phyloP scores from a whole-genome alignment of 2,329 filamentous ascomycete genomes.

The Apiospora hydei region DNA sequence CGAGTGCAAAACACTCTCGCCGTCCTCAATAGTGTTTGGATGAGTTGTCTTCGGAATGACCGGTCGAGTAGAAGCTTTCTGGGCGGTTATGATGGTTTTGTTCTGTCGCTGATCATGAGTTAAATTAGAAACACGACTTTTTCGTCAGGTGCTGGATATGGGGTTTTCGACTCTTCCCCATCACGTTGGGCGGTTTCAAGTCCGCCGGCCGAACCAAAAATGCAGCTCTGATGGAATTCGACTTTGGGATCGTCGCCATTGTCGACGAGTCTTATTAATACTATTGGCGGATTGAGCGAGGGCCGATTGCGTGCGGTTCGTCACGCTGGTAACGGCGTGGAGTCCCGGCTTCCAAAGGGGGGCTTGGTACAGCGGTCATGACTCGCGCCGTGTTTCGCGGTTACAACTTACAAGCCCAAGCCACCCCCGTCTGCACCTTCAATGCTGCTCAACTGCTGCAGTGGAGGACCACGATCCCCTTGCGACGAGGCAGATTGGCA shows the following conservation, averaged over 20 bases:
- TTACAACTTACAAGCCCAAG: background rate
- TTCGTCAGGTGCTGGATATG: background rate
- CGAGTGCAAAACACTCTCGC: background rate
- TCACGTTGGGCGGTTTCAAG: background rate
- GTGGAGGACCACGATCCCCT: conserved; percentile 1
- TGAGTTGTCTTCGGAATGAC: background rate
- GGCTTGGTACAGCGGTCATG: background rate
- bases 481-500: background rate
- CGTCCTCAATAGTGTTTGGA: background rate
- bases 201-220: background rate
- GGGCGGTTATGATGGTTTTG: background rate
- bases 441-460: background rate
- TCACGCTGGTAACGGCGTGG: background rate
- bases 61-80: background rate
- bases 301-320: background rate
- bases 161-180: background rate
- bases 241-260: background rate
- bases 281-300: background rate
- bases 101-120: background rate
- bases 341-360: background rate
- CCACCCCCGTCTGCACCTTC: background rate
- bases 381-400: conserved; percentile 8
- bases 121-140: background rate
- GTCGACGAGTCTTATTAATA: background rate
- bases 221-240: background rate